Evolutionary conservation across 1,284 basidiomycete species (phyloP).

Genomic region (Coniophora puteana): DNA sequence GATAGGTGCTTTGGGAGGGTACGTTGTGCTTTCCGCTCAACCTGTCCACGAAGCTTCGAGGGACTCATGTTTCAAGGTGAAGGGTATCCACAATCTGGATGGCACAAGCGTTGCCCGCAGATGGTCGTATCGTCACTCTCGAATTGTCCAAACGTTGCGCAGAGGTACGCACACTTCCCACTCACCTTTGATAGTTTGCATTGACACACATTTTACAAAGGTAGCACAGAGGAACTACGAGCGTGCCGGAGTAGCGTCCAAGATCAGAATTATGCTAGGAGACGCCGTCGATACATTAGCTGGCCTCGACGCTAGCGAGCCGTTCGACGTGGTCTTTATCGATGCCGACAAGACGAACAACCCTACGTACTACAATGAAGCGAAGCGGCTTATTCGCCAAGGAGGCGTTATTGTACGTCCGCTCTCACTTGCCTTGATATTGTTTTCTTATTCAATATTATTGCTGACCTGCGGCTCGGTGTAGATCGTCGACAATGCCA

Average conservation of each 20-base stretch:
- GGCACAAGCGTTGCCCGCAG: constrained; percentile 35
- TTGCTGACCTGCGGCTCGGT: background rate
- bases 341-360: constrained; percentile 58
- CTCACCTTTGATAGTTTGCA: background rate
- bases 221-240: constrained; percentile 50
- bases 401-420: constrained; percentile 54
- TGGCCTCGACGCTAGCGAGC: constrained; percentile 35
- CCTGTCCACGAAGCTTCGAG: no score
- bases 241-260: constrained; percentile 43
- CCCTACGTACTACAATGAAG: constrained; percentile 47
- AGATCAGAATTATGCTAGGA: constrained; percentile 47
- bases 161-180: constrained; percentile 30
- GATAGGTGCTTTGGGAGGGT: constrained; percentile 43
- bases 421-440: no score
- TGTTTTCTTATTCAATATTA: background rate
- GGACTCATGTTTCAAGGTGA: no score
- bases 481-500: constrained; percentile 63
- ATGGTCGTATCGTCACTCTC: constrained; percentile 35
- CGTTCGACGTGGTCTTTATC: constrained; percentile 60
- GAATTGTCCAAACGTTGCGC: constrained; percentile 49
- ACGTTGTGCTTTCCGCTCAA: no score
- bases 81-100: constrained; percentile 44
- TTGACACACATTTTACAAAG: constrained; percentile 24
- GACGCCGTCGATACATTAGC: constrained; percentile 44
- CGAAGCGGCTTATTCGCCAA: constrained; percentile 49